Conservation (phyloP, 2,329 filamentous ascomycete species). For the Penicillium sp. region DNA sequence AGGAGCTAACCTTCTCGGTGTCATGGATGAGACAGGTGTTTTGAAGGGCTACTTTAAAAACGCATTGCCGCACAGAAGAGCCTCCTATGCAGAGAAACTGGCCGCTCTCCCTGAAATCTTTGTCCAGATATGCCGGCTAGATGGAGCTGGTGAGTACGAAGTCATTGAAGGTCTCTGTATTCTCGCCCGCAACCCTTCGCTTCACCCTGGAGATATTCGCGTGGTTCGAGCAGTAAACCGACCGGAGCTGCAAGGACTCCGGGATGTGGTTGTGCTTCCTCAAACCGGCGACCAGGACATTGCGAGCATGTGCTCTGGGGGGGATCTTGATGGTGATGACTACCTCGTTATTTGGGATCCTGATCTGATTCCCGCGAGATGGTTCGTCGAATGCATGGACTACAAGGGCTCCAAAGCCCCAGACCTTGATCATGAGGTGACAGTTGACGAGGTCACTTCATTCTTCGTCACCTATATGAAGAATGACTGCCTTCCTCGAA, state of each 20-base stretch:
- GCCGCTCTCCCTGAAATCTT: slow-evolving; percentile 79
- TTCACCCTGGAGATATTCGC: slow-evolving; percentile 89
- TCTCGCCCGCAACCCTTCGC: slow-evolving; percentile 85
- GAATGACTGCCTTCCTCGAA: slow-evolving; percentile 75
- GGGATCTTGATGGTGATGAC: slow-evolving; percentile 93
- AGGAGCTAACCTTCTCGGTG: slow-evolving; percentile 84
- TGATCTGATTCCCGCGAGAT: slow-evolving; percentile 66
- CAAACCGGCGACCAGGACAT: slow-evolving; percentile 79
- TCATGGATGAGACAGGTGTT: slow-evolving; percentile 77
- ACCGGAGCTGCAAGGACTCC: slow-evolving; percentile 70
- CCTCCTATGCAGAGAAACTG: slow-evolving; percentile 44
- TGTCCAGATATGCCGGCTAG: slow-evolving; percentile 68
- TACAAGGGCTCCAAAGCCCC: slow-evolving; percentile 62
- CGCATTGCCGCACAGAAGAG: slow-evolving; percentile 38
- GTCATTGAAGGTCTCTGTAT: slow-evolving; percentile 76
- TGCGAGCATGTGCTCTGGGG: slow-evolving; percentile 92
- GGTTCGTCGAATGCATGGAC: slow-evolving; percentile 77
- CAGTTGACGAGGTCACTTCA: slow-evolving; percentile 68
- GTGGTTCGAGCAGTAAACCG: slow-evolving; percentile 81
- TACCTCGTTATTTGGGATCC: slow-evolving; percentile 92
- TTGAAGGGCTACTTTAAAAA: slow-evolving; percentile 69
- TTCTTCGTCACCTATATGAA: slow-evolving; percentile 96
- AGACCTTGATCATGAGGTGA: slow-evolving; percentile 62
- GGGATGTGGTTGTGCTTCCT: slow-evolving; percentile 84
- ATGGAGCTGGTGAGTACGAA: slow-evolving; percentile 55